Conservation (phyloP, 306 rosid genomes). For the Cicer bijugum region DNA sequence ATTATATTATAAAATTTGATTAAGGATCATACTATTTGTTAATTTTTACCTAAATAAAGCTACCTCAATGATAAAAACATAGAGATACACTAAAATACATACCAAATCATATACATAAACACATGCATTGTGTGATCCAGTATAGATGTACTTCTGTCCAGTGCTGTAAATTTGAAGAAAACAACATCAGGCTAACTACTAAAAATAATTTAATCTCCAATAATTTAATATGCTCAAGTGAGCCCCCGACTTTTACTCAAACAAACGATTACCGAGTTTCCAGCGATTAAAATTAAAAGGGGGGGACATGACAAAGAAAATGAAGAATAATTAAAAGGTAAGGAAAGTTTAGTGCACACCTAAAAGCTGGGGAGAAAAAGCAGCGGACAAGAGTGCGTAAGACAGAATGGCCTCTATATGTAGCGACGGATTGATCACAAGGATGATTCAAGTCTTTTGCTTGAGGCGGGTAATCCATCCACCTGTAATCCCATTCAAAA, state of each 20-base stretch:
- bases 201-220: conserved; percentile 28
- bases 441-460: conserved; percentile 71
- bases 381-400: conserved; percentile 89
- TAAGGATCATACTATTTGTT: conserved; percentile 7
- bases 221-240: conserved; percentile 7
- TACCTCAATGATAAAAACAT: not conserved
- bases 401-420: conserved; percentile 92
- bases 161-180: conserved; percentile 69
- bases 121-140: conserved; percentile 81
- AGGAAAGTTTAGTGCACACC: conserved; percentile 53
- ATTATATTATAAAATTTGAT: conserved; percentile 3
- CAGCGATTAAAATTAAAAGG: conserved; percentile 20
- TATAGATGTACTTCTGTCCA: conserved; percentile 96
- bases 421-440: conserved; percentile 75
- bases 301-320: conserved; percentile 19
- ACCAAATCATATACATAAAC: conserved; percentile 93
- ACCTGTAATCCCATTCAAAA: conserved; percentile 88
- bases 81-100: conserved; percentile 43
- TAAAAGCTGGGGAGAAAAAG: conserved; percentile 87
- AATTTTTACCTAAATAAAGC: conserved; percentile 10
- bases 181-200: conserved; percentile 15
- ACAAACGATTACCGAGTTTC: conserved; percentile 22
- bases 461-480: conserved; percentile 90
- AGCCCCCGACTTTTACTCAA: conserved; percentile 4
- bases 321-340: conserved; percentile 7